Evolutionary conservation across 768 basidiomycete genomes (phyloP).

Genomic region (Tulasnella sp.): DNA sequence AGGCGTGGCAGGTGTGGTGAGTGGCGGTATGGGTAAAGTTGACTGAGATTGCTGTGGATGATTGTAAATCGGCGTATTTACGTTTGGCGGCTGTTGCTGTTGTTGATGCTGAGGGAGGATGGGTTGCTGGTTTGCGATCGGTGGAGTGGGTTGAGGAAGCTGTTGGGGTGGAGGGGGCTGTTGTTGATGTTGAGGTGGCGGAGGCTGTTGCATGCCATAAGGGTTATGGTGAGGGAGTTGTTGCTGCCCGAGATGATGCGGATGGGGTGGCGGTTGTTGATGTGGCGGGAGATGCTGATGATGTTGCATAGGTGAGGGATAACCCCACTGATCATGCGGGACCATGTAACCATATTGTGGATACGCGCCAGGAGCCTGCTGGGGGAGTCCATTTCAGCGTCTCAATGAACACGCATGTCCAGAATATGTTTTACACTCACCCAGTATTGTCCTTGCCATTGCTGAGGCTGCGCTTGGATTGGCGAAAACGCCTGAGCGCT

Average conservation of each 20-base stretch:
- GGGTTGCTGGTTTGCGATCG: slow-evolving; percentile 27
- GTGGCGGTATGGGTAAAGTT: slow-evolving; percentile 30
- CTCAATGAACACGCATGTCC: not conserved
- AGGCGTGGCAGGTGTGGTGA: slow-evolving; percentile 51
- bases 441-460: not conserved
- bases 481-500: not conserved
- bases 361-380: not conserved
- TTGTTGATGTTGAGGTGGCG: slow-evolving; percentile 26
- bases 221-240: slow-evolving; percentile 37
- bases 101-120: slow-evolving; percentile 31
- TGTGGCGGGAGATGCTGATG: slow-evolving; percentile 36
- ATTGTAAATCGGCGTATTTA: slow-evolving; percentile 27
- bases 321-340: slow-evolving; percentile 30
- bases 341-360: slow-evolving; percentile 1
- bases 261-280: slow-evolving; percentile 42
- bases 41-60: slow-evolving; percentile 4
- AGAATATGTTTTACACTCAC: no score
- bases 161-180: slow-evolving; percentile 33
- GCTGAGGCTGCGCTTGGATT: not conserved
- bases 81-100: slow-evolving; percentile 38
- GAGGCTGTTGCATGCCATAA: slow-evolving; percentile 29
- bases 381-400: not conserved
- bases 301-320: slow-evolving; percentile 42
- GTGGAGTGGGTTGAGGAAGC: slow-evolving; percentile 29
- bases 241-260: slow-evolving; percentile 33